phyloP scores from a whole-genome alignment of 139 green algal genomes.

The Monoraphidium neglectum region DNA sequence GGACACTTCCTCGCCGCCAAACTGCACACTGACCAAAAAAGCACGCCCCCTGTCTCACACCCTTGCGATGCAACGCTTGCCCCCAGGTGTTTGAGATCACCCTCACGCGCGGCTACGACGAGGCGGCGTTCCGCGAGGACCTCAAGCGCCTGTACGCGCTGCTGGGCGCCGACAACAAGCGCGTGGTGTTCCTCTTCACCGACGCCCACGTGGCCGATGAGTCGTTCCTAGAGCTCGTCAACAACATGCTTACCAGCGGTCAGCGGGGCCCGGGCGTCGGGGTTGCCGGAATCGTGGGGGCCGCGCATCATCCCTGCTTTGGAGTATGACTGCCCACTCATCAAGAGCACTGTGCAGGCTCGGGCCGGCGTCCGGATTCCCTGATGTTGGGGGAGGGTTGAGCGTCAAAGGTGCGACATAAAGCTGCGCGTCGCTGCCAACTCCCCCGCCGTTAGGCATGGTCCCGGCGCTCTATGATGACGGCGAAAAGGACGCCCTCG shows the following conservation, averaged over 20 bases:
- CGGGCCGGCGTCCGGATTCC: too few species aligned
- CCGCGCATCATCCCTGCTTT: too few species aligned
- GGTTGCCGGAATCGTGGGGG: too few species aligned
- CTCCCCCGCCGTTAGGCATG: slow-evolving; percentile 55
- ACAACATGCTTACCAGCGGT: slow-evolving; percentile 87
- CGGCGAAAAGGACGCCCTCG: slow-evolving; percentile 75
- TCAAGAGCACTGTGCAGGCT: too few species aligned
- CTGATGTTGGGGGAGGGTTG: too few species aligned
- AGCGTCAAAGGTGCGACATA: too few species aligned
- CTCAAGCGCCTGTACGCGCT: slow-evolving; percentile 88
- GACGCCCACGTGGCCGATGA: slow-evolving; percentile 69
- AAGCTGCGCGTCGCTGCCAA: too few species aligned
- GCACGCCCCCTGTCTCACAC: too few species aligned
- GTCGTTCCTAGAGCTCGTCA: slow-evolving; percentile 86
- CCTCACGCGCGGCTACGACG: slow-evolving; percentile 85
- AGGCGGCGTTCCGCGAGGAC: slow-evolving; percentile 84
- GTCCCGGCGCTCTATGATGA: slow-evolving; percentile 87
- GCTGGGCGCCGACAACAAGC: slow-evolving; percentile 78
- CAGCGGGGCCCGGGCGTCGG: too few species aligned
- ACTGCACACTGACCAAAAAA: too few species aligned
- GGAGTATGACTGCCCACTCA: too few species aligned
- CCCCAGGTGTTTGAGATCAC: slow-evolving; percentile 89
- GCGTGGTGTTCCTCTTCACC: slow-evolving; percentile 88
- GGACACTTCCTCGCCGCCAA: too few species aligned
- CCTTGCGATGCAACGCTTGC: slow-evolving; percentile 66